These are phyloP conservation scores for Epichloe amarillans DNA, from an alignment of 2,329 filamentous ascomycete species.

Conservation along the genomic window DNA sequence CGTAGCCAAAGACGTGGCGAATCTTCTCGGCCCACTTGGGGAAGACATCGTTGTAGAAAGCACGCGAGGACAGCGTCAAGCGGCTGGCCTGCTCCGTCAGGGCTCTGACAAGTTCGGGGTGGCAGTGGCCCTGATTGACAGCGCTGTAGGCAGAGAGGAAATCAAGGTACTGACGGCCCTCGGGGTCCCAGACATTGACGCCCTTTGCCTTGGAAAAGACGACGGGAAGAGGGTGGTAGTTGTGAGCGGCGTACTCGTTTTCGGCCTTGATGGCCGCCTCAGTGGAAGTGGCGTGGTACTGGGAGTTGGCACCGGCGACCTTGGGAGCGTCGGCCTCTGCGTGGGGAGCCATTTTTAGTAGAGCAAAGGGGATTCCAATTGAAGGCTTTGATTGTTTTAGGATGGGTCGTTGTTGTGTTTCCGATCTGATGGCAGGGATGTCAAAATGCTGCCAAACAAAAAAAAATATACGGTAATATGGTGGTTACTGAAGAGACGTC, in stretches of 20 bases:
- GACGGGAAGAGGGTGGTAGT: conserved; percentile 94
- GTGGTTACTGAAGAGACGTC: background rate
- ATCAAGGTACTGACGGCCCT: conserved; percentile 90
- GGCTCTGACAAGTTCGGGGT: conserved; percentile 87
- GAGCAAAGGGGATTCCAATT: background rate
- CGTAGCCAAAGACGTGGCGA: conserved; percentile 78
- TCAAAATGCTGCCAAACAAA: background rate
- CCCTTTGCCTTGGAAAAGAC: conserved; percentile 81
- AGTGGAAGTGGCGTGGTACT: conserved; percentile 66
- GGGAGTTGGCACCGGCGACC: conserved; percentile 19
- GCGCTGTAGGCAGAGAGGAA: conserved; percentile 97
- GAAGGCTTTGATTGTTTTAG: background rate
- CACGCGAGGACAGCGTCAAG: conserved; percentile 81
- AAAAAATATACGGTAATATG: background rate
- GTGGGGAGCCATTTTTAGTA: conserved; percentile 43
- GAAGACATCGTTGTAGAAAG: conserved; percentile 98
- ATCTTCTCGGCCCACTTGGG: conserved; percentile 90
- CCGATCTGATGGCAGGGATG: background rate
- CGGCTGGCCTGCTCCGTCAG: conserved; percentile 79
- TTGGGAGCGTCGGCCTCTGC: conserved; percentile 28
- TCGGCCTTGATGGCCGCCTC: conserved; percentile 68
- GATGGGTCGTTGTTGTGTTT: background rate
- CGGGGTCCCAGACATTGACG: conserved; percentile 89
- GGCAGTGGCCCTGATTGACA: conserved; percentile 96
- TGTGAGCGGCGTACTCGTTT: conserved; percentile 82